Base-by-base conservation (phyloP, 257 asterid species). In the Striga asiatica region DNA sequence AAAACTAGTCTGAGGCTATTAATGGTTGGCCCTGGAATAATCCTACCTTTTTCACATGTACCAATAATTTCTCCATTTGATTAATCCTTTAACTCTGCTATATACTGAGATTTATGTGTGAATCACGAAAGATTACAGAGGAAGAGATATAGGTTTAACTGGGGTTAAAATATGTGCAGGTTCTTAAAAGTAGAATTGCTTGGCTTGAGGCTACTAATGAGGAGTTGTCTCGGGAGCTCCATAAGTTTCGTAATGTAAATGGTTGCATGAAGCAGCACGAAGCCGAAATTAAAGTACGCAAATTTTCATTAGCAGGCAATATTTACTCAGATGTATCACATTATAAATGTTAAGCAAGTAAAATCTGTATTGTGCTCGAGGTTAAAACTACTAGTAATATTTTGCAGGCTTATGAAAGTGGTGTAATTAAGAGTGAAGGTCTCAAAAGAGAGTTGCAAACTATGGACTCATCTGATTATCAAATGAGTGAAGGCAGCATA, bases 161-260 rank as follows among this genome's bases (percentile, higher is more conserved):
- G 5, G 16, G 54, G 47, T 16, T 6, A 52, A 37, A 67, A 29
- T 50, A 10, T 11, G 32, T 78, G 75, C 80, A 92, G 99, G 83
- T 78, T 62, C 92, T 92, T 20, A 88, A 79, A 73, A 95, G 88
- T 18, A 77, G 79, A 69, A 78, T 92, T 70, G 68, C 87, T 60
- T 83, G 94, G 99, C 95, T 92, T 35, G 99, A 92, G 78, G 74
- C 94, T 25, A 76, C 74, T 43, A 92, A 92, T 50, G 97, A 92
- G 81, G 91, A 88, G 65, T 84, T 92, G 47, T 77, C 78, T 63
- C 79, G 87, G 41, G 95, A 92, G 75, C 81, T 92, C 38, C 81
- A 76, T 56, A 87, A 76, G 78, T 81, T 77, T 38, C 97, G 96
- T 7, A 71, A 56, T 58, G 72, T 78, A 69, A 74, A 80, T 31